Base-by-base conservation (phyloP, 1,284 basidiomycete species). In the Irpex sp. region DNA sequence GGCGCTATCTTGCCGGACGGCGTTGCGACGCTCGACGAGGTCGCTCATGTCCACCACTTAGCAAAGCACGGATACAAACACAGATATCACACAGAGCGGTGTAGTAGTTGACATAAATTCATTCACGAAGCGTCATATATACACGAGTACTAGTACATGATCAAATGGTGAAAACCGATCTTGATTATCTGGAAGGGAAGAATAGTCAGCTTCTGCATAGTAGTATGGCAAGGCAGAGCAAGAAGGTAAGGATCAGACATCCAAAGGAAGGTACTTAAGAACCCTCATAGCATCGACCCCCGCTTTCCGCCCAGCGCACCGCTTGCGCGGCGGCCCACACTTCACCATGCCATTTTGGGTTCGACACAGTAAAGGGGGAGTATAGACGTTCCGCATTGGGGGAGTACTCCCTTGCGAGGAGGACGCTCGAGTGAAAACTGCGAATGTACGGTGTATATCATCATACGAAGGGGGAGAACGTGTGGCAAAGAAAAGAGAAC, bases 401-500 rank as follows among this genome's bases (percentile, higher is more conserved):
- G 86, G 88, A 89, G 87, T 88, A 79, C 85, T 84, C 81, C 78
- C 36, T 64, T 64, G 49, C 59, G 66, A 76, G 34, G 80, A 86
- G 85, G 85, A 79, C 81, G 72, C 85, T 89, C 79, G 80, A 82
- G 86, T 83, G 85, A 84, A 89, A 87, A 88, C 87, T 89, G 86
- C 87, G 86, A 89, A 89, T 88, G 83, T 81, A 81, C 75, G 80
- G 82, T 77, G 70, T 70, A 56, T 56, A 79, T 88, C 87, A 88
- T 89, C 86, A 71, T 76, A 66, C 48, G 73, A 66, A 68, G 52
- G 62, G 63, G 62, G 57, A 19, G 54, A 31, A 8, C 21, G 56
- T 64, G 62, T 1, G 58, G 52, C 47, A 37, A 34, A 34, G 26
- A 56, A 56, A 17, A 9, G 3, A 51, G 54, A 34, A 15, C 9